Evolutionary conservation across 1,284 basidiomycete genomes (phyloP), one percentile per base, ranked within the genome.

Genomic region (Vanrija sp.): DNA sequence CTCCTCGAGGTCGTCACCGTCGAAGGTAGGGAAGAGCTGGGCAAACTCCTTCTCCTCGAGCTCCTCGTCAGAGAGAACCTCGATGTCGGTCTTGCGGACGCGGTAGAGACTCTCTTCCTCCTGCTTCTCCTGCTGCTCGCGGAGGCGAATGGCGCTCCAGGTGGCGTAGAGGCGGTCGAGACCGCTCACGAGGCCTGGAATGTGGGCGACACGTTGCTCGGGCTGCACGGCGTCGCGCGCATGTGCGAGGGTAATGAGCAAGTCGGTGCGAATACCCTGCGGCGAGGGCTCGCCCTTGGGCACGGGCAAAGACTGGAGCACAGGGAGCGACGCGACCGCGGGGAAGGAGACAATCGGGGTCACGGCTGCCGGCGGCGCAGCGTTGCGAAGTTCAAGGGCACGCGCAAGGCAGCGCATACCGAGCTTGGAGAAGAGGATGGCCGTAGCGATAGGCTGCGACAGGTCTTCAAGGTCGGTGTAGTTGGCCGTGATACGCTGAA

Each of bases 11-110:
- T 65, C 64, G 23, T 86, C 73, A 22, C 81, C 80, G 42, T 86
- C 86, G 66, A 87, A 97, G 19, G 85, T 83, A 2, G 94, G 92
- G 75, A 98, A 97, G 44, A 96, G 73, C 3, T 81, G 75, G 22
- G 83, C 76, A 69, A 96, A 90, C 66, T 97, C 94, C 56, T 81
- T 79, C 69, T 88, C 88, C 66, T 95, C 88, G 36, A 81, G 67
- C 61, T 89, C 87, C 10, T 83, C 83, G 57, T 93, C 94, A 12
- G 81, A 82, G 10, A 82, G 75, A 23, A 81, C 80, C 24, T 82
- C 79, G 47, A 88, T 77, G 27, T 84, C 81, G 24, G 82, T 75
- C 51, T 80, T 80, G 41, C 83, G 85, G 51, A 81, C 80, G 38
- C 87, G 86, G 79, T 97, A 99, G 18, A 98, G 74, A 46, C 88